Percentiles rank a stretch among this genome's conserved stretches.
Conservation (phyloP, 805 yeast genomes). For the Candida argentea region DNA sequence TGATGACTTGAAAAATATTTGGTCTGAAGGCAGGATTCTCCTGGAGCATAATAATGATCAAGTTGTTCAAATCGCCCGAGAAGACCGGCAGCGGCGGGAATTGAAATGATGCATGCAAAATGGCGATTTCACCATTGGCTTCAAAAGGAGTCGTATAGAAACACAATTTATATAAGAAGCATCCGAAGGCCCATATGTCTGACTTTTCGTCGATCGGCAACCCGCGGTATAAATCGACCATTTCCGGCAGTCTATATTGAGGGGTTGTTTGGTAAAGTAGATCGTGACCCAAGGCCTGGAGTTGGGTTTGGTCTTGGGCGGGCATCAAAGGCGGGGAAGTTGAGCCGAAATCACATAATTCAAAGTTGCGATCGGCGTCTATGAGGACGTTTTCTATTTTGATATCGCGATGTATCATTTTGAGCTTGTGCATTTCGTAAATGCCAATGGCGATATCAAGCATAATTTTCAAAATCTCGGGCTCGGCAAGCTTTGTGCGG, state of each 20-base stretch:
- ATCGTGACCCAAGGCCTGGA: constrained; percentile 71
- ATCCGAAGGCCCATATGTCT: constrained; percentile 96
- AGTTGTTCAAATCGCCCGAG: constrained; percentile 60
- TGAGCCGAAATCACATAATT: constrained; percentile 91
- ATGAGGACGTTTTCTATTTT: constrained; percentile 92
- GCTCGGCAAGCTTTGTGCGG: constrained; percentile 64
- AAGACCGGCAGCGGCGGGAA: constrained; percentile 64
- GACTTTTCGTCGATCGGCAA: constrained; percentile 83
- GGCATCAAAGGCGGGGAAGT: constrained; percentile 60
- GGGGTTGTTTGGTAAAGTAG: constrained; percentile 88
- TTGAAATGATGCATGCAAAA: constrained; percentile 71
- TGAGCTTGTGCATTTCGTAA: constrained; percentile 72
- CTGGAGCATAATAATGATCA: constrained; percentile 70
- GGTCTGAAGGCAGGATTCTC: constrained; percentile 81
- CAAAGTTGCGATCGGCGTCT: constrained; percentile 57
- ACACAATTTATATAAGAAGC: constrained; percentile 80
- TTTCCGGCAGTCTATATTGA: constrained; percentile 92
- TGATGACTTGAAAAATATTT: constrained; percentile 73
- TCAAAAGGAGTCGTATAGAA: constrained; percentile 95
- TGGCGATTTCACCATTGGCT: constrained; percentile 76
- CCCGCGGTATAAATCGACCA: constrained; percentile 81
- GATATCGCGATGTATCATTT: constrained; percentile 83
- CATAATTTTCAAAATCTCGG: constrained; percentile 76
- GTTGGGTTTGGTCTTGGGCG: constrained; percentile 66
- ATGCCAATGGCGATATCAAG: constrained; percentile 71